Percentiles rank a stretch among this genome's conserved stretches.
phyloP scores from a whole-genome alignment of 768 basidiomycete species.

The Agrocybe pediades region DNA sequence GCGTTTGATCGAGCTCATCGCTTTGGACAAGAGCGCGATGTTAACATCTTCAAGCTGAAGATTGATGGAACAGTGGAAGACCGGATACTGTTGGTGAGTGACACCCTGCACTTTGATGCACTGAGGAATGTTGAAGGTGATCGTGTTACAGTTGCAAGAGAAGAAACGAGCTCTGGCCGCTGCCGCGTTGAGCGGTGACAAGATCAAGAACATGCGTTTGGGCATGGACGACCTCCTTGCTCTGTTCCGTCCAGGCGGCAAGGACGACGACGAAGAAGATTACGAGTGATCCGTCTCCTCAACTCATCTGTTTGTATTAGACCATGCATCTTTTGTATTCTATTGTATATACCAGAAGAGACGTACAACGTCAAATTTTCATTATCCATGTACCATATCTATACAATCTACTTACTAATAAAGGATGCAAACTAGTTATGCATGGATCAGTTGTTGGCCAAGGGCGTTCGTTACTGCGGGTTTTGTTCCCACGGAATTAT shows the following conservation, averaged over 20 bases:
- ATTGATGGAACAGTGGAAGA: constrained; percentile 87
- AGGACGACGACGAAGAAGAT: constrained; percentile 61
- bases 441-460: not conserved
- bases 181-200: constrained; percentile 87
- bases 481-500: constrained; percentile 16
- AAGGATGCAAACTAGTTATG: not conserved
- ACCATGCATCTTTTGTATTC: not conserved
- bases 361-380: not conserved
- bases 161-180: constrained; percentile 83
- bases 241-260: constrained; percentile 63
- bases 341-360: not conserved
- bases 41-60: constrained; percentile 88
- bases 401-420: not conserved
- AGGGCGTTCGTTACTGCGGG: constrained; percentile 1
- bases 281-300: constrained; percentile 12
- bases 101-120: not conserved
- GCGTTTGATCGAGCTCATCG: constrained; percentile 93
- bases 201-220: constrained; percentile 81
- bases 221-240: constrained; percentile 86
- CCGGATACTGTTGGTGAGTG: constrained; percentile 70
- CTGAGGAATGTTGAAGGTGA: not conserved
- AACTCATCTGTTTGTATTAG: not conserved
- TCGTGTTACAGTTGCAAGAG: constrained; percentile 70
- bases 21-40: constrained; percentile 84
- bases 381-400: not conserved